Evolutionary conservation across 2,329 filamentous ascomycete genomes (phyloP).

Genomic region (Pyricularia grisea): DNA sequence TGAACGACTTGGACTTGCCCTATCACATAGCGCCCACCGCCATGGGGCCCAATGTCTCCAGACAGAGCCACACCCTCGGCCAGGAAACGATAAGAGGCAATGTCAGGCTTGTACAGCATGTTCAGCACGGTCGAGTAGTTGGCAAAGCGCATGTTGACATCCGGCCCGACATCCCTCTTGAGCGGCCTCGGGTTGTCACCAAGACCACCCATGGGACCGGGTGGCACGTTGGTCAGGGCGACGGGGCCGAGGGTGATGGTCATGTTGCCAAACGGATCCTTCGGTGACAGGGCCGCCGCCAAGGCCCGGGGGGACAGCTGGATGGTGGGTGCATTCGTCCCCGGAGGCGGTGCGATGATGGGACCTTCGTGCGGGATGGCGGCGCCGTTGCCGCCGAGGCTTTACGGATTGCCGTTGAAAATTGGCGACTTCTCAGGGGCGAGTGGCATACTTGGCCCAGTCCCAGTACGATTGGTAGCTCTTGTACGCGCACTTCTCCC

Average conservation of each 20-base stretch:
- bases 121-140: conserved; percentile 18
- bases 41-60: conserved; percentile 20
- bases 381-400: conserved; percentile 35
- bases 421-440: conserved; percentile 35
- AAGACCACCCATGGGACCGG: conserved; percentile 17
- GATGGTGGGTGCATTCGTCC: conserved; percentile 14
- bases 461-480: conserved; percentile 32
- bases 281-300: conserved; percentile 42
- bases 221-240: conserved; percentile 9
- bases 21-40: conserved; percentile 20
- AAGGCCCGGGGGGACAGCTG: conserved; percentile 27
- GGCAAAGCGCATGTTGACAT: conserved; percentile 20
- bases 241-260: conserved; percentile 24
- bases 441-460: conserved; percentile 34
- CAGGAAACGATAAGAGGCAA: conserved; percentile 22
- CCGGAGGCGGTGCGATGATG: conserved; percentile 17
- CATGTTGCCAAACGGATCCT: conserved; percentile 32
- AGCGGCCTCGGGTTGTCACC: conserved; percentile 26
- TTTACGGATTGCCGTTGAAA: conserved; percentile 39
- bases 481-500: conserved; percentile 18
- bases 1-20: conserved; percentile 7
- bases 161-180: conserved; percentile 18
- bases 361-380: conserved; percentile 21
- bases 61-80: conserved; percentile 24
- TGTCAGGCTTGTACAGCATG: conserved; percentile 20